phyloP scores from a whole-genome alignment of 768 basidiomycete species.

The Pisolithus albus region DNA sequence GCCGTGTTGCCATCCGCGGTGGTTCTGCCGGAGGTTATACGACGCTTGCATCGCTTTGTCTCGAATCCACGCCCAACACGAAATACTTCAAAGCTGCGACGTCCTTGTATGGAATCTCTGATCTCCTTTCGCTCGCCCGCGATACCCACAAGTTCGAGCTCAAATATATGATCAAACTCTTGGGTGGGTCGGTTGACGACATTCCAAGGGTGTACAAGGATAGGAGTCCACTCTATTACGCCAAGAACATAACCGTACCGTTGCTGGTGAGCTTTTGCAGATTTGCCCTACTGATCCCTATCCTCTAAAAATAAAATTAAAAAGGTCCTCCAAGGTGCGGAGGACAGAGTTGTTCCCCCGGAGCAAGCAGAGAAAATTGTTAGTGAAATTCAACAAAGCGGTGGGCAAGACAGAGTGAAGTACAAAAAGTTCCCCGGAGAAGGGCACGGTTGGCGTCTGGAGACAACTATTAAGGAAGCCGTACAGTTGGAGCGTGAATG shows the following conservation, averaged over 20 bases:
- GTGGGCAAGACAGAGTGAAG: conserved; percentile 15
- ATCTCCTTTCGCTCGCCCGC: conserved; percentile 46
- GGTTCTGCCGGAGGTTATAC: conserved; percentile 70
- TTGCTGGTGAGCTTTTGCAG: conserved; percentile 42
- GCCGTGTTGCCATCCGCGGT: conserved; percentile 19
- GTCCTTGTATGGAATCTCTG: conserved; percentile 53
- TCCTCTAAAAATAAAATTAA: not conserved
- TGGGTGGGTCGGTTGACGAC: conserved; percentile 45
- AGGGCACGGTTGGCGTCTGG: conserved; percentile 31
- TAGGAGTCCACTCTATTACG: conserved; percentile 47
- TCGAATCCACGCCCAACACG: conserved; percentile 46
- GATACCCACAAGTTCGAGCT: conserved; percentile 68
- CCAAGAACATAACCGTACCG: conserved; percentile 54
- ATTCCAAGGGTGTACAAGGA: conserved; percentile 46
- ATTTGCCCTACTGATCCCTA: too few species aligned
- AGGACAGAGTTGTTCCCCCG: conserved; percentile 59
- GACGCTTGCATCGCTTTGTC: conserved; percentile 36
- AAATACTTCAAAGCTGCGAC: conserved; percentile 48
- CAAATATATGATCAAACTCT: conserved; percentile 47
- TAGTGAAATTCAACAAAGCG: not conserved
- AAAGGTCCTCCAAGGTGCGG: conserved; percentile 58
- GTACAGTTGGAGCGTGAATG: conserved; percentile 27
- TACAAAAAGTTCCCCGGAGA: conserved; percentile 34
- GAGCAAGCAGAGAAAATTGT: conserved; percentile 40
- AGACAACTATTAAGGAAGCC: conserved; percentile 24